Conservation (phyloP, 345 rosid species). For the Citrus medica region DNA sequence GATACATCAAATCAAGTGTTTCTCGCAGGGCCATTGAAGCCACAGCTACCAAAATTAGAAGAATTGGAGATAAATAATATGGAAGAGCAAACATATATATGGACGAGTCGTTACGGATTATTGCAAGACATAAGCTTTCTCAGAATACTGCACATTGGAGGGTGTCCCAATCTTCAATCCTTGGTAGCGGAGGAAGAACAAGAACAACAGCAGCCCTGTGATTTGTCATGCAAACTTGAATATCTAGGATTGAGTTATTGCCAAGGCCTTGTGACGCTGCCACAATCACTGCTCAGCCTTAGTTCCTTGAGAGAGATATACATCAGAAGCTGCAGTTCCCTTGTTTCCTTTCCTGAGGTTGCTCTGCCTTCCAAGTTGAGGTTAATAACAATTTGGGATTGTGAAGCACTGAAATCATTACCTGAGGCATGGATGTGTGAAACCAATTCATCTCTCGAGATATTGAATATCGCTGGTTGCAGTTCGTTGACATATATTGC, state of each 20-base stretch:
- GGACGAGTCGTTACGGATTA: background rate
- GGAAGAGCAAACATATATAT: background rate
- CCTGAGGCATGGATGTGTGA: background rate
- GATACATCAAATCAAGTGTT: background rate
- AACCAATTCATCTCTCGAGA: background rate
- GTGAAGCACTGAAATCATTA: background rate
- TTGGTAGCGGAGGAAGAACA: constrained; percentile 2
- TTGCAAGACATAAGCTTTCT: background rate
- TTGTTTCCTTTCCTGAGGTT: background rate
- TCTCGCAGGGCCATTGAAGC: background rate
- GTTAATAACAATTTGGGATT: background rate
- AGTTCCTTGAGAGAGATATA: no score
- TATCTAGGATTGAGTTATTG: no score
- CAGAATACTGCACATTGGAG: background rate
- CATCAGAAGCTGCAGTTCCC: background rate
- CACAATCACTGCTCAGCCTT: no score
- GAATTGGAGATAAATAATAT: background rate
- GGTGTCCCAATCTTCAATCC: background rate
- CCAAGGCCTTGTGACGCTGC: no score
- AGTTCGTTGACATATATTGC: background rate
- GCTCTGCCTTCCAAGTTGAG: constrained; percentile 1
- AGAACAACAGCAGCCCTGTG: background rate
- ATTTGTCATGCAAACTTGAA: no score
- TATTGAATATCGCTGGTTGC: background rate
- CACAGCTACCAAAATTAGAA: background rate